Conservation (phyloP, 2,329 filamentous ascomycete species). For the Verruconis gallopava region DNA sequence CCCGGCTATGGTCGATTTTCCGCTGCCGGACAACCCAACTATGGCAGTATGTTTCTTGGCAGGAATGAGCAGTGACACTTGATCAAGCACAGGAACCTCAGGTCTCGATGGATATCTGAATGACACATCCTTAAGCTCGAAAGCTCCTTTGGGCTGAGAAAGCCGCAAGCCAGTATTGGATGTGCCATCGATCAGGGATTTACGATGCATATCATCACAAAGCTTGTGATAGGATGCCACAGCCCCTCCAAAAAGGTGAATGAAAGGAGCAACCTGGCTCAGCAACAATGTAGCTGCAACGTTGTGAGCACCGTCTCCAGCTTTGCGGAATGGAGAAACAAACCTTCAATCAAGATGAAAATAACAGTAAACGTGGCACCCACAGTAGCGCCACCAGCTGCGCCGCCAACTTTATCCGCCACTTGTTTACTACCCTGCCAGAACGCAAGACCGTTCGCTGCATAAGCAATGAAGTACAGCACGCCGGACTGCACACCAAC, state of each 20-base stretch:
- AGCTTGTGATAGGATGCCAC: constrained; percentile 44
- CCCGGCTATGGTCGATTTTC: constrained; percentile 29
- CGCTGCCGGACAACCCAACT: constrained; percentile 29
- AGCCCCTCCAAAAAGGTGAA: constrained; percentile 38
- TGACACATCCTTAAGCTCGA: constrained; percentile 30
- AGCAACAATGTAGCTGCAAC: constrained; percentile 33
- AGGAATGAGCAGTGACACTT: constrained; percentile 24
- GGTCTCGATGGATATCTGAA: constrained; percentile 31
- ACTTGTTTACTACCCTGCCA: constrained; percentile 52
- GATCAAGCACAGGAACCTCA: constrained; percentile 25
- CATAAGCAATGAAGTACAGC: constrained; percentile 55
- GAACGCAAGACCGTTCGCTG: constrained; percentile 53
- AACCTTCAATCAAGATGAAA: constrained; percentile 42
- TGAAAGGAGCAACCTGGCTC: constrained; percentile 32
- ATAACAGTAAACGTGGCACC: constrained; percentile 44
- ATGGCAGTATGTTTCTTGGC: constrained; percentile 28
- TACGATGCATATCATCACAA: constrained; percentile 36
- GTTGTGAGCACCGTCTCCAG: constrained; percentile 4
- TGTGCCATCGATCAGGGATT: constrained; percentile 24
- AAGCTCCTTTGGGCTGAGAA: constrained; percentile 15
- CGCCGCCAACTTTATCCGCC: constrained; percentile 27
- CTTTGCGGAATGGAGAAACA: constrained; percentile 9
- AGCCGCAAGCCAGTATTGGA: constrained; percentile 18
- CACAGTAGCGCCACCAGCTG: constrained; percentile 21
- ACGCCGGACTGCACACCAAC: constrained; percentile 46